Evolutionary conservation across 306 rosid species (phyloP).

Genomic region (Crataegus laevigata): DNA sequence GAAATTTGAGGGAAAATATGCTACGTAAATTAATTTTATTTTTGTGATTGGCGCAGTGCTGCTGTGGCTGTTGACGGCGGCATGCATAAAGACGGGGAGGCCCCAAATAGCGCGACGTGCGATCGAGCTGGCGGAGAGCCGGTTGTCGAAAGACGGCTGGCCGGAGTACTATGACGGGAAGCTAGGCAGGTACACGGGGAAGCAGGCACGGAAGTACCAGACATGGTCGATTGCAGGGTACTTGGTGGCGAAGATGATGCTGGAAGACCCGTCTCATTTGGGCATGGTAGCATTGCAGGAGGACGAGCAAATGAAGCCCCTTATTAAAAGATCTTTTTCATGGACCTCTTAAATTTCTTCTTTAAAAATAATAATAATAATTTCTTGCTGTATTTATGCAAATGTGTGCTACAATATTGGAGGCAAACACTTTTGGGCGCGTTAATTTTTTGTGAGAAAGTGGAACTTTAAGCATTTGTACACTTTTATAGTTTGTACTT

Average conservation of each 20-base stretch:
- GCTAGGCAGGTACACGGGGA: slow-evolving; percentile 23
- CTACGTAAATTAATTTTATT: neutral
- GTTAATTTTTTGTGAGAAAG: neutral
- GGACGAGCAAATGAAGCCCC: slow-evolving; percentile 21
- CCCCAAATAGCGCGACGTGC: slow-evolving; percentile 31
- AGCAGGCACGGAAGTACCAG: slow-evolving; percentile 26
- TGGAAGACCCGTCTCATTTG: slow-evolving; percentile 33
- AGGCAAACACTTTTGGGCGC: neutral
- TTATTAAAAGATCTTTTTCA: slow-evolving; percentile 24
- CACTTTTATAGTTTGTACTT: neutral
- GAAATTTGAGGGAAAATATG: too few relatives aligned
- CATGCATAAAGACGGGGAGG: slow-evolving; percentile 26
- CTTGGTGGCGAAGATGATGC: slow-evolving; percentile 37
- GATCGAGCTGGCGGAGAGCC: slow-evolving; percentile 23
- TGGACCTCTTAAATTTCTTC: slow-evolving; percentile 27
- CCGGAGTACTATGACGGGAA: slow-evolving; percentile 36
- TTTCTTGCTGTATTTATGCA: neutral
- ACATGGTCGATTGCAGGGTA: slow-evolving; percentile 37
- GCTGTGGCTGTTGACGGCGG: slow-evolving; percentile 31
- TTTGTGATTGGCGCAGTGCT: slow-evolving; percentile 12
- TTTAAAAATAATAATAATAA: too few relatives aligned
- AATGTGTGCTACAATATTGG: neutral
- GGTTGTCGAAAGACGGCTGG: slow-evolving; percentile 32
- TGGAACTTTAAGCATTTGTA: neutral
- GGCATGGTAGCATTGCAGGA: slow-evolving; percentile 31